Conservation (phyloP, 106 monocot genomes). For the Vanilla planifolia region DNA sequence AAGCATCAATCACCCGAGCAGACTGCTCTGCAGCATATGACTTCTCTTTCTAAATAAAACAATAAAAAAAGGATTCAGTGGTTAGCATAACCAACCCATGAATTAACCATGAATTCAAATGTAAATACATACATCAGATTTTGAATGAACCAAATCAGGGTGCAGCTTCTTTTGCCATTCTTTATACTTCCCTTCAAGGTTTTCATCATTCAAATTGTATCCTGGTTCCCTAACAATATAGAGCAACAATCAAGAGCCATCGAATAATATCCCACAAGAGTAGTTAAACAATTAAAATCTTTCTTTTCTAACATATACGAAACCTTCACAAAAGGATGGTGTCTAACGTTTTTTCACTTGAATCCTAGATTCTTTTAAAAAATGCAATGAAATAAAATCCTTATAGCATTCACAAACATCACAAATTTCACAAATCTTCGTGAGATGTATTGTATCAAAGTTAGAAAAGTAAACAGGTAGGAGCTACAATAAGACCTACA, state of each 20-base stretch:
- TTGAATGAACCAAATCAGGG: conserved; percentile 88
- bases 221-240: conserved; percentile 30
- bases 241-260: neutral
- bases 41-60: conserved; percentile 56
- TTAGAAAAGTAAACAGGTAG: neutral
- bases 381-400: too few relatives aligned
- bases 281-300: too few relatives aligned
- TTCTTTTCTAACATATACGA: too few relatives aligned
- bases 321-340: too few relatives aligned
- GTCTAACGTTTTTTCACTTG: too few relatives aligned
- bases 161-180: conserved; percentile 99
- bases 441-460: neutral
- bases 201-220: conserved; percentile 38
- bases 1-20: conserved; percentile 84
- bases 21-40: conserved; percentile 81
- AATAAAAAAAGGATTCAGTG: neutral
- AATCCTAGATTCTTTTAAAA: too few relatives aligned
- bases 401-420: too few relatives aligned
- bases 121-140: conserved; percentile 51
- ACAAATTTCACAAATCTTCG: neutral
- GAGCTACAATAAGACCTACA: conserved; percentile 39
- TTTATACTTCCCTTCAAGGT: conserved; percentile 81
- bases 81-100: neutral
- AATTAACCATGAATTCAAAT: neutral
- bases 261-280: too few relatives aligned